Evolutionary conservation across 164 flowering plant genomes (phyloP).

Genomic region (Saururus chinensis): DNA sequence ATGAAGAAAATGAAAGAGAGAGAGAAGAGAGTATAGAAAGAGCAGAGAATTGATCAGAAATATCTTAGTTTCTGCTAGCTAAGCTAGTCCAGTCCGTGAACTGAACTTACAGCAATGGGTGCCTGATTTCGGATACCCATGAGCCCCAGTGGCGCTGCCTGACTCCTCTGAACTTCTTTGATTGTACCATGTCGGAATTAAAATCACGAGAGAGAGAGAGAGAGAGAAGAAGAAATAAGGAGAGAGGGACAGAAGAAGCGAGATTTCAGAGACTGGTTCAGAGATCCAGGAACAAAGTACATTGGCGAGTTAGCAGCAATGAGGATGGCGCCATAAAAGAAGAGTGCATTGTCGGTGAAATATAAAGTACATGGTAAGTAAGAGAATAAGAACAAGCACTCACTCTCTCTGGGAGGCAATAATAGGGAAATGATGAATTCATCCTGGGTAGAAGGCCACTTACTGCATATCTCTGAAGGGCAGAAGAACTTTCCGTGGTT

Average conservation of each 20-base stretch:
- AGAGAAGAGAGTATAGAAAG: no score
- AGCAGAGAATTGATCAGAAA: not conserved
- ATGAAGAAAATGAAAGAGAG: not conserved
- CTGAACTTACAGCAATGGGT: constrained; percentile 52
- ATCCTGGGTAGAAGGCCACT: no score
- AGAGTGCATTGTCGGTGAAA: not conserved
- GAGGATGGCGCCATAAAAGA: not conserved
- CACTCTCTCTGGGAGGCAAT: not conserved
- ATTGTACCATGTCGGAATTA: constrained; percentile 37
- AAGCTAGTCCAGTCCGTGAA: not conserved
- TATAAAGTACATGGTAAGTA: not conserved
- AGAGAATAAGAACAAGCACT: not conserved
- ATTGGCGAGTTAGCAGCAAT: not conserved
- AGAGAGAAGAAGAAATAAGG: not conserved
- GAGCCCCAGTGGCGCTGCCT: constrained; percentile 94
- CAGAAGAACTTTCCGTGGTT: not conserved
- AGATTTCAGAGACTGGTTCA: not conserved
- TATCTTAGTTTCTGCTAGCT: not conserved
- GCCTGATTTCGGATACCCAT: constrained; percentile 87
- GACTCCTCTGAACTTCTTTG: constrained; percentile 81
- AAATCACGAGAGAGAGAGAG: constrained; percentile 9
- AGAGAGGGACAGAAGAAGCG: not conserved
- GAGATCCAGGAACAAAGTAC: not conserved
- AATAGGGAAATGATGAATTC: not conserved
- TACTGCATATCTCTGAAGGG: not conserved